Evolutionary conservation across 2,329 filamentous ascomycete species (phyloP), one percentile per base, ranked within the genome.

Genomic region (Xylogone sp.): DNA sequence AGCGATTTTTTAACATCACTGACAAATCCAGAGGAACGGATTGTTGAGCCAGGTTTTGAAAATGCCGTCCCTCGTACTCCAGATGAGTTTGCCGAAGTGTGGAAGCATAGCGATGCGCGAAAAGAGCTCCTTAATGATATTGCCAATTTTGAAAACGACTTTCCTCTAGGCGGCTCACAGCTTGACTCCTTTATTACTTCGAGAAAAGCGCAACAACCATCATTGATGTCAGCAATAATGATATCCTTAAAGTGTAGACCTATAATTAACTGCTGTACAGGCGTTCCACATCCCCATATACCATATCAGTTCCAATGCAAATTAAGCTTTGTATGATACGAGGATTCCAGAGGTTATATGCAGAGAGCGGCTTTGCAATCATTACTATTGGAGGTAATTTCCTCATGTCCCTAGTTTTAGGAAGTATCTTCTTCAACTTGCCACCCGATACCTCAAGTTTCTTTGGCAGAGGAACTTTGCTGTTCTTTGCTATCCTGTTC

Each of bases 241-340:
- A 52, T 34, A 39, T 31, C 44, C 4, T 18, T n/a, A 45, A 8
- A 12, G 20, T 50, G n/a, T 39, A 39, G 8, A 39, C 5, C 8
- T 16, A 16, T 39, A 16, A 7, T 39, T 5, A 39, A 9, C 8
- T 16, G 2, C 12, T 46, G n/a, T 22, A 72, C 73, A 2, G 79
- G 65, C 85, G 88, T 2, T 68, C 76, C 49, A 81, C 81, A 67
- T 94, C 89, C 1, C 90, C 92, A 0, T 97, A 87, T 68, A 96
- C 90, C 0, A 74, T 96, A 21, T 92, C 89, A 0, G 88, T 86
- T 60, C 48, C 53, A 2, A 84, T 92, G 66, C 92, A 97, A 69
- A 70, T 96, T 54, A 68, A 78, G 53, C 82, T 97, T n/a, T 96
- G 92, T 66, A 75, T 96, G 48, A 84, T 83, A 75, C 86, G 93